These are phyloP conservation scores for Iberis pinnata DNA, from an alignment of 345 rosid species.

Conservation along the genomic window DNA sequence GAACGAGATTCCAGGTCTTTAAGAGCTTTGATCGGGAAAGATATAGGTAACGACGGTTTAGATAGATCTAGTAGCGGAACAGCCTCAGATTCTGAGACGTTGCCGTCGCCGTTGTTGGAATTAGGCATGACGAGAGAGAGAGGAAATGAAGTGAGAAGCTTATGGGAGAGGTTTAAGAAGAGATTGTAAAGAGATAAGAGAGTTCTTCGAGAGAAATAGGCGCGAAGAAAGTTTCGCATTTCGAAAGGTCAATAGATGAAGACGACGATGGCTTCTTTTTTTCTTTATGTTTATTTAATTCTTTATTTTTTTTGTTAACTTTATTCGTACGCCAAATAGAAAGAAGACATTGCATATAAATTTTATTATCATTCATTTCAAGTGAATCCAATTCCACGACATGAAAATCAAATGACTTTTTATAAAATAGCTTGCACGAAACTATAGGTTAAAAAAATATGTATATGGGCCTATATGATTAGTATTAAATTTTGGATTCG, in stretches of 20 bases:
- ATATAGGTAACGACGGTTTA: slow-evolving; percentile 51
- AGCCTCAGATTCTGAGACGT: slow-evolving; percentile 17
- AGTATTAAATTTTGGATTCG: neutral
- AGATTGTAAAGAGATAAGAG: slow-evolving; percentile 25
- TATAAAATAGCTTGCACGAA: slow-evolving; percentile 17
- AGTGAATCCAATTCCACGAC: slow-evolving; percentile 4
- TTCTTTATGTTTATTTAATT: neutral
- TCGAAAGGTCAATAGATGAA: slow-evolving; percentile 10
- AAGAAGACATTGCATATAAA: neutral
- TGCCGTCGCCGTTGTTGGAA: slow-evolving; percentile 20
- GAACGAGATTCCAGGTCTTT: slow-evolving; percentile 50
- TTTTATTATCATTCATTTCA: neutral
- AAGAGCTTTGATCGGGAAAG: slow-evolving; percentile 66
- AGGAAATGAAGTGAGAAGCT: slow-evolving; percentile 15
- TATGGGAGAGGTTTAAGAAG: slow-evolving; percentile 22
- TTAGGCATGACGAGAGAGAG: slow-evolving; percentile 28
- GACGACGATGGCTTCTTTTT: slow-evolving; percentile 5
- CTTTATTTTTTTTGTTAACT: neutral
- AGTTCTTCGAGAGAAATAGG: slow-evolving; percentile 29
- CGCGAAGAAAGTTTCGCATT: slow-evolving; percentile 30
- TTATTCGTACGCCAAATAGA: neutral
- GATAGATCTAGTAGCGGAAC: slow-evolving; percentile 43
- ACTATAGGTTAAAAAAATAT: neutral
- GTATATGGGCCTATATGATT: slow-evolving; percentile 2
- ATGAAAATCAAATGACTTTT: slow-evolving; percentile 3